Percentiles rank a stretch among this genome's conserved stretches.
Evolutionary conservation across 1,139 yeast species (phyloP).

Genomic region (Geotrichum reessii): DNA sequence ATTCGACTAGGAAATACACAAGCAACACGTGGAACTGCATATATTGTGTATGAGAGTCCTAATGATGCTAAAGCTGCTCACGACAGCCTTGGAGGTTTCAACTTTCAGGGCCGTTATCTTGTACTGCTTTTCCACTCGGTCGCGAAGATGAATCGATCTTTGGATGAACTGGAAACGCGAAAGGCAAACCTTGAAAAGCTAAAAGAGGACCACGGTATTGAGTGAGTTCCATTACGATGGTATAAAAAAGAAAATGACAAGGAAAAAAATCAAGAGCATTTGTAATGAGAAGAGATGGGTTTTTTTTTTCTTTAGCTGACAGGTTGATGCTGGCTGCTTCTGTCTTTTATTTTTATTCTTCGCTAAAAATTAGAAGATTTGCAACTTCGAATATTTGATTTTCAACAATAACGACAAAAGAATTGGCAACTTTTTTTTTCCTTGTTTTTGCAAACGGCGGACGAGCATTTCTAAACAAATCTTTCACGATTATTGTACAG

Average conservation of each 20-base stretch:
- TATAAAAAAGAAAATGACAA: background rate
- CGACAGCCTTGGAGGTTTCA: conserved; percentile 54
- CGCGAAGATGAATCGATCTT: conserved; percentile 32
- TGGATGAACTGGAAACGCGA: conserved; percentile 28
- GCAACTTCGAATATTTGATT: no score
- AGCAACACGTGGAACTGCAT: conserved; percentile 51
- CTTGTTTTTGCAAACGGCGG: no score
- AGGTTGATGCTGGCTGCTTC: no score
- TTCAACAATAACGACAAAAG: no score
- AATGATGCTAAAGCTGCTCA: conserved; percentile 48
- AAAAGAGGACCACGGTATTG: conserved; percentile 28
- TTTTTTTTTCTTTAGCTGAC: no score
- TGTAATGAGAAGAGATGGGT: no score
- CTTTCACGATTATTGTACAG: no score
- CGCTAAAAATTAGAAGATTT: no score
- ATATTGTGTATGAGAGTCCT: conserved; percentile 50
- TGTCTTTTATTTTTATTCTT: no score
- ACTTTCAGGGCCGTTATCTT: conserved; percentile 54
- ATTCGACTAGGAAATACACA: conserved; percentile 46
- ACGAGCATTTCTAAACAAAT: no score
- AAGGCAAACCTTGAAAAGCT: conserved; percentile 28
- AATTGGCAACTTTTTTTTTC: no score
- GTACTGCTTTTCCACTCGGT: conserved; percentile 47
- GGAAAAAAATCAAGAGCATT: no score
- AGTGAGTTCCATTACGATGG: conserved; percentile 15